Percentiles rank a stretch among this genome's conserved stretches.
Evolutionary conservation across 2,329 filamentous ascomycete genomes (phyloP).

Genomic region (Fusarium pseudonygamai): DNA sequence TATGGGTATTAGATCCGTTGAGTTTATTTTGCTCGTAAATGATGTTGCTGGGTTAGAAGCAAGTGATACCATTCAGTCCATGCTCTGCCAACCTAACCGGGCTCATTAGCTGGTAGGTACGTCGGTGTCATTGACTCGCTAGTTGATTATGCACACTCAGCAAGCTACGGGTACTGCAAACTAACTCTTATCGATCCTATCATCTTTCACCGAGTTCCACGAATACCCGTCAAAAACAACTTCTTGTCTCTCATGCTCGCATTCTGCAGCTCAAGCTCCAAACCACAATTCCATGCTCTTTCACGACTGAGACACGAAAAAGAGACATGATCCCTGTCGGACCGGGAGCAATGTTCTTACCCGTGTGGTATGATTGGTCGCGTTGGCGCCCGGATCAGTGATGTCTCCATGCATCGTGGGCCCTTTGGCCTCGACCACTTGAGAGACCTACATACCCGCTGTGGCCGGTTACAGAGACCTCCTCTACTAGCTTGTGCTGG

Average conservation of each 20-base stretch:
- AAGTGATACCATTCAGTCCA: neutral
- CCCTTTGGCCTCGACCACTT: constrained; percentile 35
- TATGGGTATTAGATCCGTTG: neutral
- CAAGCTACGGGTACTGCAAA: too few relatives aligned
- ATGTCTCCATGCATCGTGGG: constrained; percentile 41
- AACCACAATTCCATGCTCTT: constrained; percentile 13
- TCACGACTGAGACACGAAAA: constrained; percentile 22
- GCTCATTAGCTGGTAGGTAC: neutral
- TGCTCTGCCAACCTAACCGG: neutral
- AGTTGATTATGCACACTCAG: neutral
- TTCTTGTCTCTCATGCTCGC: neutral
- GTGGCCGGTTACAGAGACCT: constrained; percentile 34
- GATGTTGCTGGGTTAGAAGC: neutral
- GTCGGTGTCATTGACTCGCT: neutral
- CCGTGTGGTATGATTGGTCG: constrained; percentile 45
- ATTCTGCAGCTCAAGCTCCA: constrained; percentile 1
- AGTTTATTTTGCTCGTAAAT: neutral
- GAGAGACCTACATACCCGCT: constrained; percentile 45
- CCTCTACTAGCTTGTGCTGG: constrained; percentile 13
- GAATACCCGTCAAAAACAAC: constrained; percentile 2
- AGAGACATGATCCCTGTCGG: constrained; percentile 34
- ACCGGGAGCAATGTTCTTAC: constrained; percentile 27
- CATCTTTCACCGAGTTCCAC: neutral
- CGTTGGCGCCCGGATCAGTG: constrained; percentile 48
- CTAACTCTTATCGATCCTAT: neutral